Evolutionary conservation across 257 asterid species (phyloP), one percentile per base, ranked within the genome.

Genomic region (Anisodus tanguticus): DNA sequence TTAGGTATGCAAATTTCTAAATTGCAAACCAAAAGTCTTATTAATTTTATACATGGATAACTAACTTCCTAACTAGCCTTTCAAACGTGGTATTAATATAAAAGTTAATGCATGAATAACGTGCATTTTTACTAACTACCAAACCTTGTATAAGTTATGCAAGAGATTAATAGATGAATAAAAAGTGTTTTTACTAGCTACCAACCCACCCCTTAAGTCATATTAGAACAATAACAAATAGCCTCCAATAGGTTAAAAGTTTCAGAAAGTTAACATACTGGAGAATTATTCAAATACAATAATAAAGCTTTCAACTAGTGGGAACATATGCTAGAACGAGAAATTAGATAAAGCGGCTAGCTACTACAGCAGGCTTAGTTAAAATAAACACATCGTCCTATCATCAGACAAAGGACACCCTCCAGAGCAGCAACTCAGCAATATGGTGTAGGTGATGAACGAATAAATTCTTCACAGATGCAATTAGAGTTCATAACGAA

Each of bases 241-340:
- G 81, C 81, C 81, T 77, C 81, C 64, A 53, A 26, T 26, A 77
- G 26, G 15, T 53, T 53, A 10, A 49, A 26, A 76, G 81, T 53
- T 1, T 49, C 64, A 76, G 72, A 31, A 66, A 66, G 72, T 35
- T 9, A 4, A 31, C 63, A 53, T 49, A 74, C 12, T 26, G 81
- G 63, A 51, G 81, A 53, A 53, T 51, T 77, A 77, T 77, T 77
- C 64, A 53, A 53, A 77, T 76, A 12, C 19, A 41, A 22, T 74
- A 74, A 49, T 49, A 10, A 26, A 22, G 81, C 49, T 22, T 12
- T 22, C 45, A 51, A 51, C 81, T 22, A 76, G 63, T 76, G 63
- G 47, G 51, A 76, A 51, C 81, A 49, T 6, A 67, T 31, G 63
- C 63, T 76, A 49, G 62, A 12, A 51, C 3, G 22, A 49, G 47